These are phyloP conservation scores for Pseudocercospora fuligena DNA, from an alignment of 2,329 filamentous ascomycete species.

Conservation along the genomic window DNA sequence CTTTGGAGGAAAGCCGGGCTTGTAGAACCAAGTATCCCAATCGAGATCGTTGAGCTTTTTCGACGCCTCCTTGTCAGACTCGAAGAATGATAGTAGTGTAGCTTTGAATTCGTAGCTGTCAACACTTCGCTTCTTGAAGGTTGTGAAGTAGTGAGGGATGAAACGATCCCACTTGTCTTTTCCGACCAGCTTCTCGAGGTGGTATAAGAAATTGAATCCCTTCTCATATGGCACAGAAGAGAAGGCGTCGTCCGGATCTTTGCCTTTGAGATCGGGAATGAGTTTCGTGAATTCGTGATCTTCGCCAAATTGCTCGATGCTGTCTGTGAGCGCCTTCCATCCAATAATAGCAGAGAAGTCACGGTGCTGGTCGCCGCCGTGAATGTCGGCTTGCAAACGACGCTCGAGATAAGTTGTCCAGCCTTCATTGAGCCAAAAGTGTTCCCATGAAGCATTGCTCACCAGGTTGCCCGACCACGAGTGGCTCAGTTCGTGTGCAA, in stretches of 20 bases:
- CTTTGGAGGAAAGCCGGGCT: conserved; percentile 86
- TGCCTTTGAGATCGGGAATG: conserved; percentile 81
- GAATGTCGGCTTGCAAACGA: conserved; percentile 74
- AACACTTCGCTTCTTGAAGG: conserved; percentile 82
- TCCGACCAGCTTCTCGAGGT: conserved; percentile 83
- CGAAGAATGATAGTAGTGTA: conserved; percentile 85
- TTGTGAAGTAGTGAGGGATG: conserved; percentile 91
- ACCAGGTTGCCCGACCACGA: conserved; percentile 91
- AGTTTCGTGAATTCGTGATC: conserved; percentile 94
- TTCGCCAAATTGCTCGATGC: conserved; percentile 75
- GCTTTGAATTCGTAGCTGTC: conserved; percentile 94
- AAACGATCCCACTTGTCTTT: conserved; percentile 91
- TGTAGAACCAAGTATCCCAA: conserved; percentile 89
- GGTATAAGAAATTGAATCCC: conserved; percentile 91
- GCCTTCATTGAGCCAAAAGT: conserved; percentile 74
- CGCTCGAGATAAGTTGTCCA: conserved; percentile 97
- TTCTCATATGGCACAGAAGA: conserved; percentile 94
- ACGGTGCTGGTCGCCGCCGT: conserved; percentile 79
- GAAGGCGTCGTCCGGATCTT: conserved; percentile 95
- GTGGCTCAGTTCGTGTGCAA: conserved; percentile 80
- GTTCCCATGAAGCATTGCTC: conserved; percentile 79
- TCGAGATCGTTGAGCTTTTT: conserved; percentile 75
- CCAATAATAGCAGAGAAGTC: conserved; percentile 96
- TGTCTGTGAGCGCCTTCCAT: conserved; percentile 86
- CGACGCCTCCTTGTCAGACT: conserved; percentile 63